Conservation (phyloP, 2,329 filamentous ascomycete species). For the Diaporthe vaccinii region DNA sequence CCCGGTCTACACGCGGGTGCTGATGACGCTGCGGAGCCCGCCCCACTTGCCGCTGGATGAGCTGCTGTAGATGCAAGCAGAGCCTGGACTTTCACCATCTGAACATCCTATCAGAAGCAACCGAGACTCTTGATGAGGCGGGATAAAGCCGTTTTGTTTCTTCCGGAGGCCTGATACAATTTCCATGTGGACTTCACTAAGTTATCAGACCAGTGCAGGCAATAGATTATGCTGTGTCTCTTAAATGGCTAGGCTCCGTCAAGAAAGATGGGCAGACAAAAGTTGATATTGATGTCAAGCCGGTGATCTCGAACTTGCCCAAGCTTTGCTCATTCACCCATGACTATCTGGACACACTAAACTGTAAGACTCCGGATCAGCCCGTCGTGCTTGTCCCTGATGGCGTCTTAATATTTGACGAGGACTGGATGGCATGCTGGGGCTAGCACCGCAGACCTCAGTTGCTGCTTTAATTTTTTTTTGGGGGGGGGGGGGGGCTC, state of each 20-base stretch:
- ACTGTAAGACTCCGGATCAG: not conserved
- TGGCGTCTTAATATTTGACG: not conserved
- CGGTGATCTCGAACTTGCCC: not conserved
- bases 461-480: no score
- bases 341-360: not conserved
- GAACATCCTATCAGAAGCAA: not conserved
- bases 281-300: not conserved
- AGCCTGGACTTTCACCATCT: not conserved
- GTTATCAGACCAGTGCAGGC: not conserved
- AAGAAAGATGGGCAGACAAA: not conserved
- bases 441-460: not conserved
- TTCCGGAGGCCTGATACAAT: not conserved
- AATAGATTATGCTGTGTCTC: not conserved
- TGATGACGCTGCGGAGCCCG: constrained; percentile 38
- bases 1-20: not conserved
- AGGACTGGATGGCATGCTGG: not conserved
- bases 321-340: not conserved
- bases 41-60: constrained; percentile 26
- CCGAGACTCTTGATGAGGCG: not conserved
- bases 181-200: not conserved
- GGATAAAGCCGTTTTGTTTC: not conserved
- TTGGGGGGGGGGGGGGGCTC: no score
- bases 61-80: not conserved
- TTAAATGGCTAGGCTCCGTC: not conserved
- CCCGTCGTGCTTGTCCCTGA: not conserved